Evolutionary conservation across 305 asterid genomes (phyloP).

Genomic region (Solanum hybrid): DNA sequence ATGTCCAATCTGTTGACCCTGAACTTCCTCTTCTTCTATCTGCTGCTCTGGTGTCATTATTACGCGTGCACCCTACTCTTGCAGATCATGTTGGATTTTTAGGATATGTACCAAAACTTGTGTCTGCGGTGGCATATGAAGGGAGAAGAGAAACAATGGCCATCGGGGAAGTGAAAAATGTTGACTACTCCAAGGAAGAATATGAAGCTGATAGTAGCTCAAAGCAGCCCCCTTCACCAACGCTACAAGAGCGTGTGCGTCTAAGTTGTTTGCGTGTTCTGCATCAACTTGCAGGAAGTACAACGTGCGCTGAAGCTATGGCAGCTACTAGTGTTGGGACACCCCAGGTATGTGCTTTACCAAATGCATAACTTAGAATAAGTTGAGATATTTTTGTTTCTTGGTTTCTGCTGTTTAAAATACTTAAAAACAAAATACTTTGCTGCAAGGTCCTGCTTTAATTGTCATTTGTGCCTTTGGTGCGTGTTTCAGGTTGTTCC

Average conservation of each 20-base stretch:
- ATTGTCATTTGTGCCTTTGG: neutral
- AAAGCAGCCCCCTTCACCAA: conserved; percentile 45
- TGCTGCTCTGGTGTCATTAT: conserved; percentile 90
- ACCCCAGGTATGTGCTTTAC: conserved; percentile 57
- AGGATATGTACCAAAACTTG: conserved; percentile 95
- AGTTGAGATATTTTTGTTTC: neutral
- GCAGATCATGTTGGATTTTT: conserved; percentile 99
- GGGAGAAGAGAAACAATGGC: conserved; percentile 96
- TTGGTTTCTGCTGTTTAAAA: neutral
- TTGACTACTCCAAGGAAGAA: conserved; percentile 19
- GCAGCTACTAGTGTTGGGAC: conserved; percentile 98
- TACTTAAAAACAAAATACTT: neutral
- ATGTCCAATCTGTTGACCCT: conserved; percentile 62
- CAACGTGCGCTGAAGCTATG: conserved; percentile 99
- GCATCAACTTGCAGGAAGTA: conserved; percentile 98
- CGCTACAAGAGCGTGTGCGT: conserved; percentile 90
- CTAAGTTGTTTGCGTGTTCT: conserved; percentile 95
- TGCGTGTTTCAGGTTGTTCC: conserved; percentile 70
- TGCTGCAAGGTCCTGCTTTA: conserved; percentile 1
- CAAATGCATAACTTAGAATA: neutral
- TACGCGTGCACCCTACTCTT: conserved; percentile 94
- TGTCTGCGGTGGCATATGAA: conserved; percentile 90
- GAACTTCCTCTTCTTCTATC: conserved; percentile 97
- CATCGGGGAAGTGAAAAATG: conserved; percentile 34
- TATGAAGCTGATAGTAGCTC: conserved; percentile 57